Conservation (phyloP, 1,284 basidiomycete genomes). For the Spongiforma sp. region DNA sequence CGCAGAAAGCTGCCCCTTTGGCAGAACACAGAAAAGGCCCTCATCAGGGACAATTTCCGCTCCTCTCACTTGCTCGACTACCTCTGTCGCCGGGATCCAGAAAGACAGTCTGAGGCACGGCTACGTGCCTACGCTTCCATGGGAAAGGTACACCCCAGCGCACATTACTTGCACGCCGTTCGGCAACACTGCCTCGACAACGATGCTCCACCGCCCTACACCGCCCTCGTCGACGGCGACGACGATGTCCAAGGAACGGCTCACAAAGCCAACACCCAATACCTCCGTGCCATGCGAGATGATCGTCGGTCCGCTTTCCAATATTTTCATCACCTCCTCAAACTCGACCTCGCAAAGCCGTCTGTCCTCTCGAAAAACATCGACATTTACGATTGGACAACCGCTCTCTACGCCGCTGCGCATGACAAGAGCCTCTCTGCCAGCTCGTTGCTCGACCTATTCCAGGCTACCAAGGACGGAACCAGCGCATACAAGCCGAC, state of each 20-base stretch:
- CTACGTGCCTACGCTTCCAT: constrained; percentile 53
- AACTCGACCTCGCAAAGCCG: constrained; percentile 19
- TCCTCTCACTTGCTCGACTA: constrained; percentile 53
- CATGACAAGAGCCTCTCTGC: constrained; percentile 37
- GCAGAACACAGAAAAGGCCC: constrained; percentile 46
- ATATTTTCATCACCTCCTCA: constrained; percentile 46
- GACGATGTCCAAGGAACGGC: constrained; percentile 22
- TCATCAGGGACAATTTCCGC: constrained; percentile 56
- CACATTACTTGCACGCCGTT: constrained; percentile 46
- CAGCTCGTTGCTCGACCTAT: constrained; percentile 44
- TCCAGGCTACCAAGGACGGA: constrained; percentile 32
- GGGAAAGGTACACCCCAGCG: constrained; percentile 47
- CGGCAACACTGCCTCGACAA: constrained; percentile 28
- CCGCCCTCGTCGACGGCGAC: constrained; percentile 12
- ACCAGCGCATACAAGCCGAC: constrained; percentile 42
- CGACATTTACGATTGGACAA: constrained; percentile 41
- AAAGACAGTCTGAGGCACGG: constrained; percentile 44
- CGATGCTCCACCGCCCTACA: constrained; percentile 31
- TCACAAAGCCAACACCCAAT: constrained; percentile 43
- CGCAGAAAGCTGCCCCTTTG: constrained; percentile 46
- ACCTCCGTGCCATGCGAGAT: constrained; percentile 37
- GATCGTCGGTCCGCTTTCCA: constrained; percentile 50
- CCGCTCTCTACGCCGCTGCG: constrained; percentile 40
- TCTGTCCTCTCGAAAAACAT: constrained; percentile 13
- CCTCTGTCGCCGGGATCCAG: constrained; percentile 37